Conservation (phyloP, 2,329 filamentous ascomycete species). For the Claviceps maximensis region DNA sequence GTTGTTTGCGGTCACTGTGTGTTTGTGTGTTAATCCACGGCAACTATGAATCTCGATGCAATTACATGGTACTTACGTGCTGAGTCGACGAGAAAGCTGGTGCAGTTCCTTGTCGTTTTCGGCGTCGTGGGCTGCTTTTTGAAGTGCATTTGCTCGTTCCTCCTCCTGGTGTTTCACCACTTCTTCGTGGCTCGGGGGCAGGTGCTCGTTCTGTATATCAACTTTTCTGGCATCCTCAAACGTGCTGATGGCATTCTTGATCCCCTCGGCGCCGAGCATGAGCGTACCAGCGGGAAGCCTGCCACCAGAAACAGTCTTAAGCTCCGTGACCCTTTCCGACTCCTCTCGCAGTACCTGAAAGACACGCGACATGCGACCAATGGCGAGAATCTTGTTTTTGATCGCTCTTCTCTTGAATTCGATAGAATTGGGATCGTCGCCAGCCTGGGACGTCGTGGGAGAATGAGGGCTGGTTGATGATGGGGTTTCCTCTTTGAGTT, state of each 20-base stretch:
- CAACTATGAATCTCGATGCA: not conserved
- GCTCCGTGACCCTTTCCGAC: slow-evolving; percentile 88
- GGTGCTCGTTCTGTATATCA: slow-evolving; percentile 87
- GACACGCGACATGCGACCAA: slow-evolving; percentile 88
- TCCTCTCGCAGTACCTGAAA: slow-evolving; percentile 98
- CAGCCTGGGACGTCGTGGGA: slow-evolving; percentile 42
- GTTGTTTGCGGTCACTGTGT: slow-evolving; percentile 21
- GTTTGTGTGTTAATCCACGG: not conserved
- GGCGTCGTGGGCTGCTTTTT: slow-evolving; percentile 75
- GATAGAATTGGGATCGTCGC: slow-evolving; percentile 65
- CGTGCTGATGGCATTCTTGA: slow-evolving; percentile 93
- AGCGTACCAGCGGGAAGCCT: slow-evolving; percentile 87
- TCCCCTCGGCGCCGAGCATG: slow-evolving; percentile 95
- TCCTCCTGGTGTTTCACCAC: slow-evolving; percentile 72
- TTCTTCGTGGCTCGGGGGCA: slow-evolving; percentile 87
- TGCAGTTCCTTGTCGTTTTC: slow-evolving; percentile 85
- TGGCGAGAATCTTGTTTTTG: slow-evolving; percentile 99
- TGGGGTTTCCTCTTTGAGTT: slow-evolving; percentile 76
- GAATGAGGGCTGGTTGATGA: slow-evolving; percentile 43
- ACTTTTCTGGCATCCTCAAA: slow-evolving; percentile 97
- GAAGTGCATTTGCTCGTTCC: slow-evolving; percentile 68
- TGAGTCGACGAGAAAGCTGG: slow-evolving; percentile 77
- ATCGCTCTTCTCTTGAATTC: slow-evolving; percentile 93
- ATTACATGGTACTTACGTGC: slow-evolving; percentile 58
- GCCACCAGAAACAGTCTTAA: slow-evolving; percentile 92